These are phyloP conservation scores for Citrus mangshanensis DNA, from an alignment of 345 rosid species.

Conservation along the genomic window DNA sequence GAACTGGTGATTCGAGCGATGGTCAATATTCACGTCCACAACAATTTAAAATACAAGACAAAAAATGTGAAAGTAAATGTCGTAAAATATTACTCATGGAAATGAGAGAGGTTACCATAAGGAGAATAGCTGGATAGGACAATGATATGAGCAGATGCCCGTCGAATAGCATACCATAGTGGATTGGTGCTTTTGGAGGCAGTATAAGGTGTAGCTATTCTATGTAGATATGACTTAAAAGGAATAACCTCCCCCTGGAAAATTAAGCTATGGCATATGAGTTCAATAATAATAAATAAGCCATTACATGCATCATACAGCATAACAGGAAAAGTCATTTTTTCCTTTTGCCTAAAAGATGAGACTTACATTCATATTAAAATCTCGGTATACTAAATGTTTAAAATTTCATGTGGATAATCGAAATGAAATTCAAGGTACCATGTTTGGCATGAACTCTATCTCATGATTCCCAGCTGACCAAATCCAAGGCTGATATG, in stretches of 20 bases:
- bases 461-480: slow-evolving; percentile 48
- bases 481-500: slow-evolving; percentile 53
- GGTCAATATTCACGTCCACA: not conserved
- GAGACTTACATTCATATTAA: not conserved
- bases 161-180: slow-evolving; percentile 51
- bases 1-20: not conserved
- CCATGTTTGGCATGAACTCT: slow-evolving; percentile 27
- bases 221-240: slow-evolving; percentile 47
- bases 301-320: not conserved
- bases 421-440: not conserved
- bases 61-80: not conserved
- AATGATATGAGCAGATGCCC: slow-evolving; percentile 58
- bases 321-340: not conserved
- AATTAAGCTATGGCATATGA: not conserved
- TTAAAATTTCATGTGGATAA: not conserved
- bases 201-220: slow-evolving; percentile 45
- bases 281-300: slow-evolving; percentile 1
- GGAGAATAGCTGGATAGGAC: slow-evolving; percentile 62
- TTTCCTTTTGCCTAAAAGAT: not conserved
- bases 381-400: not conserved
- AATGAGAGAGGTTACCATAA: slow-evolving; percentile 35
- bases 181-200: slow-evolving; percentile 49
- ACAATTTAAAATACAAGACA: not conserved
- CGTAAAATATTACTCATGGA: not conserved
- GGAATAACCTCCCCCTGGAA: slow-evolving; percentile 50